These are phyloP conservation scores for Stemphylium beticola DNA, from an alignment of 2,329 filamentous ascomycete species.

Conservation along the genomic window DNA sequence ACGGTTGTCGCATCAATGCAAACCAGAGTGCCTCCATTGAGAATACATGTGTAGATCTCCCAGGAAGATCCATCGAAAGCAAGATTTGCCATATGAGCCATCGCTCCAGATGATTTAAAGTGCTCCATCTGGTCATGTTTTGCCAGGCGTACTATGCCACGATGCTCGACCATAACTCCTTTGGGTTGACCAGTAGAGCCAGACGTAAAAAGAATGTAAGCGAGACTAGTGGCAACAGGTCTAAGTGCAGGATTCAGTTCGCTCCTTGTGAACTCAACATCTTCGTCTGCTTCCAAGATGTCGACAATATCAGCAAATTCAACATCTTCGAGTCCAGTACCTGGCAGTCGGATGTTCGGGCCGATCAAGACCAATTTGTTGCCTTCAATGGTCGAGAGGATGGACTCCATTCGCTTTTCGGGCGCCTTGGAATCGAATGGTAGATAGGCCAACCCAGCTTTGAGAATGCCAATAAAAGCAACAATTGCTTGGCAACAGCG, in stretches of 20 bases:
- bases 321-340: not conserved
- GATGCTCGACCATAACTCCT: constrained; percentile 67
- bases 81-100: constrained; percentile 49
- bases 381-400: constrained; percentile 53
- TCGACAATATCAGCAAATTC: not conserved
- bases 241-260: constrained; percentile 20
- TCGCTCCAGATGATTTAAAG: constrained; percentile 21
- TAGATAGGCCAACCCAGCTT: constrained; percentile 51
- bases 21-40: constrained; percentile 60
- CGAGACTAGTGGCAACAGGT: constrained; percentile 47
- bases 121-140: constrained; percentile 25
- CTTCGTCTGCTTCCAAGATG: constrained; percentile 46
- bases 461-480: constrained; percentile 50
- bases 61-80: constrained; percentile 54
- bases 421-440: constrained; percentile 43
- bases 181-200: constrained; percentile 54
- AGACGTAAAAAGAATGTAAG: constrained; percentile 65
- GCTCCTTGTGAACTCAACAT: constrained; percentile 19
- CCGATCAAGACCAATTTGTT: constrained; percentile 47
- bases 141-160: constrained; percentile 51
- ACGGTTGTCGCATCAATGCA: constrained; percentile 1
- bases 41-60: constrained; percentile 61
- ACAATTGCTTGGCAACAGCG: constrained; percentile 29
- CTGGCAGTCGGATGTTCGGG: not conserved
- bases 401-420: constrained; percentile 31